Evolutionary conservation across 2,329 filamentous ascomycete genomes (phyloP), one percentile per base, ranked within the genome.

Genomic region (Colletotrichum tofieldiae): DNA sequence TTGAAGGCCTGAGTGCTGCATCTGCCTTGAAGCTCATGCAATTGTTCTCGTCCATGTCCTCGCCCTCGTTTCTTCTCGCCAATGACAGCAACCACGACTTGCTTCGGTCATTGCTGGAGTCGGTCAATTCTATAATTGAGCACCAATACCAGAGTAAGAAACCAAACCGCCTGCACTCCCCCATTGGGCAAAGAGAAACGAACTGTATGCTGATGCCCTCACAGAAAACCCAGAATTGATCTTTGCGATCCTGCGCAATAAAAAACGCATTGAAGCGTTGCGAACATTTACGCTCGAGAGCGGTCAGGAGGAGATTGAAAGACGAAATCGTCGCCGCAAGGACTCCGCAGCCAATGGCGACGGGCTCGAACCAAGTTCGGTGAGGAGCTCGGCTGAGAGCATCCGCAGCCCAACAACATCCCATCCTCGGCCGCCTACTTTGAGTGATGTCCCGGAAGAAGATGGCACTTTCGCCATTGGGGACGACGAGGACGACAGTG

Each of bases 41-140:
- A 77, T 86, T 98, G 0, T 97, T 97, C 80, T 90, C 91, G 5
- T 96, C 94, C 43, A 97, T 98, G 93, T 97, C 96, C 11, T 94
- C 95, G 0, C 96, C 96, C 0, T 94, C 93, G 41, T 99, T 98
- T 80, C 85, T 99, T 12, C 86, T 98, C 23, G 94, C 94, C 9
- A 98, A 98, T 77, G 96, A 99, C 71, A 93, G 90, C 47, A 99
- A 99, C 75, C 94, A 98, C 79, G 85, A 86, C 41, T 88, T 98
- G 5, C 86, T 99, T 8, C 89, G 91, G 60, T 95, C 95, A 0
- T 83, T 98, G 35, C 86, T 99, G 12, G 94, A 98, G 79, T 95
- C 94, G 0, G 91, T 98, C 78, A 98, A 96, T 79, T 91, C 94
- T 2, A 93, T 98, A 54, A 86, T 98, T 47, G 96, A 98, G 82